Percentiles rank a stretch among this genome's conserved stretches.
These are phyloP conservation scores for Eucalyptus caleyi DNA, from an alignment of 345 rosid genomes.

Conservation along the genomic window DNA sequence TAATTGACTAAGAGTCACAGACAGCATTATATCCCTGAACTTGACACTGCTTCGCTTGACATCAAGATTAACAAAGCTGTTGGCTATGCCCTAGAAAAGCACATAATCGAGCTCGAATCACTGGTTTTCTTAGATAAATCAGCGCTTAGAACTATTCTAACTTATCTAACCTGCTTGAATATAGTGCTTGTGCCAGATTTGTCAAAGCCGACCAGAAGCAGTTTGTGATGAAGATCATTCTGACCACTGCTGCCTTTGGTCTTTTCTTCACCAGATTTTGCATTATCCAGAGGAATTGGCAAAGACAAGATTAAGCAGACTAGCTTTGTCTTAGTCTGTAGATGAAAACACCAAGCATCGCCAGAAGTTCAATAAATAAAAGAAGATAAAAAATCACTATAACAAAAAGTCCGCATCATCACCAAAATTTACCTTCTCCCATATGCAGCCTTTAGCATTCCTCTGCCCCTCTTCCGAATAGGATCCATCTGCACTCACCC, in stretches of 20 bases:
- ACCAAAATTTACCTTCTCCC: conserved; percentile 44
- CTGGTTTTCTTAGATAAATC: neutral
- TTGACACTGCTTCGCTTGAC: neutral
- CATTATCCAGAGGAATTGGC: conserved; percentile 38
- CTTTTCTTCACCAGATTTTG: conserved; percentile 19
- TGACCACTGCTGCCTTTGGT: conserved; percentile 1
- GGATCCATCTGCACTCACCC: conserved; percentile 61
- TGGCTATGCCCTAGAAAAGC: neutral
- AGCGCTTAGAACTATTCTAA: neutral
- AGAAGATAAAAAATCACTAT: neutral
- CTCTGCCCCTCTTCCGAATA: conserved; percentile 81
- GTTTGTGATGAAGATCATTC: conserved; percentile 21
- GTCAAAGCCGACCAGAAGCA: conserved; percentile 65
- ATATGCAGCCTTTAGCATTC: conserved; percentile 31
- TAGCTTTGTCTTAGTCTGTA: conserved; percentile 36
- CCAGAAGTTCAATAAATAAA: neutral
- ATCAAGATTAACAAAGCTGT: neutral
- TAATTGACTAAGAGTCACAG: neutral
- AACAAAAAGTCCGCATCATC: neutral
- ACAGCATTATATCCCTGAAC: neutral
- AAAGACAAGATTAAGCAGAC: conserved; percentile 38
- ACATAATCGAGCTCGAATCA: neutral
- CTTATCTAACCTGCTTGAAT: conserved; percentile 63
- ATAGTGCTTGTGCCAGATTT: conserved; percentile 85
- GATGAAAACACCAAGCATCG: neutral